Base-by-base conservation (phyloP, 345 rosid species). In the Populus tremula region DNA sequence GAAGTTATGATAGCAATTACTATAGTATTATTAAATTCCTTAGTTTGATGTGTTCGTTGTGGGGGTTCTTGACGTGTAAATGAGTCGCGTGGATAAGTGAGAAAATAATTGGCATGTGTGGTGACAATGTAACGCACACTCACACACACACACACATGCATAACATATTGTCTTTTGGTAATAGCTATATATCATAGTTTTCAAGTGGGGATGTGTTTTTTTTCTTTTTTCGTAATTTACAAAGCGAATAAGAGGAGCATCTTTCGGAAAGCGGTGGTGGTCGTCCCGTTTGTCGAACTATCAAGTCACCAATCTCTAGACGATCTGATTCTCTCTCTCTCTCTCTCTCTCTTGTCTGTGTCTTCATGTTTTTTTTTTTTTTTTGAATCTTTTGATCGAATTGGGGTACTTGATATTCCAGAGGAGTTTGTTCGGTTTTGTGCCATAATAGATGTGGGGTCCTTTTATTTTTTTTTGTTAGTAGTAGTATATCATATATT, bases 221-320 rank as follows among this genome's bases (percentile, higher is more conserved):
- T 35, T 6, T 66, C 8, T 33, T 17, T 65, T 68, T 81, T 83
- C 69, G 83, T 80, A 86, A 80, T 77, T 79, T 80, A 81, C 89
- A 86, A 86, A 86, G 88, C 76, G 79, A 78, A 76, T 54, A 78
- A 69, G 76, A 71, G 77, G 89, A 82, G 95, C 93, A 89, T 90
- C 88, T 90, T 90, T 92, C 86, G 93, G 84, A 90, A 94, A 91
- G 96, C 87, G 94, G 89, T 90, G 91, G 93, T 88, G 92, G 93
- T 88, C 89, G 90, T 90, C 90, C 89, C 85, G 83, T 84, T 87
- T 87, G 86, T 89, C 88, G 79, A 89, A 84, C 90, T 70, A 72
- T 71, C 27, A n/a, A 33, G 76, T 73, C 88, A 79, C 80, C 93
- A 89, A 92, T 90, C 93, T 90, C 93, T 64, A 92, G 88, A 88